Percentiles rank a stretch among this genome's conserved stretches.
Evolutionary conservation across 768 basidiomycete species (phyloP).

Genomic region (Paxillus ammoniavirescens): DNA sequence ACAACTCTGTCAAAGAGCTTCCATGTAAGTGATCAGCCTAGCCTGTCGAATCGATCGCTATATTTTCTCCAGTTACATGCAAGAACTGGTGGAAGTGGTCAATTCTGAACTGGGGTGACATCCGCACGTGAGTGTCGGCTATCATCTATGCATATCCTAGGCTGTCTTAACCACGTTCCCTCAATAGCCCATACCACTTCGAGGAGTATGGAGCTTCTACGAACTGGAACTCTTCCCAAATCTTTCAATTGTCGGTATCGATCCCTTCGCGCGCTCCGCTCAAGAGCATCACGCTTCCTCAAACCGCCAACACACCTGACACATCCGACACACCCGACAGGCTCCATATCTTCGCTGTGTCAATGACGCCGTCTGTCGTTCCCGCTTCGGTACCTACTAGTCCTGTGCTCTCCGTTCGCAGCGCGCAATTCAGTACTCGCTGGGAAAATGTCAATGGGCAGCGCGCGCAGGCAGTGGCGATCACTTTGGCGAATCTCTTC

Average conservation of each 20-base stretch:
- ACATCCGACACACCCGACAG: constrained; percentile 32
- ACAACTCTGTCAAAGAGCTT: constrained; percentile 34
- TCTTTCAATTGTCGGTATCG: constrained; percentile 46
- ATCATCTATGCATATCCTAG: neutral
- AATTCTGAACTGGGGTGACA: constrained; percentile 40
- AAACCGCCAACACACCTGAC: constrained; percentile 18
- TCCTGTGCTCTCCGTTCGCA: constrained; percentile 39
- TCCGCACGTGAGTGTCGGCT: constrained; percentile 36
- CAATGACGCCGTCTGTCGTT: constrained; percentile 35
- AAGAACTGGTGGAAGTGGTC: constrained; percentile 47
- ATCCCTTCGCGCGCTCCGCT: constrained; percentile 40
- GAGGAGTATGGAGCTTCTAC: constrained; percentile 31
- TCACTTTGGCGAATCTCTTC: constrained; percentile 51
- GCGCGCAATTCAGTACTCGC: constrained; percentile 43
- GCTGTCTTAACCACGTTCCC: neutral
- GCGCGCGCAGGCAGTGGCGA: constrained; percentile 47
- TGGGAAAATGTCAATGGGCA: constrained; percentile 40
- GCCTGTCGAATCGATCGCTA: neutral
- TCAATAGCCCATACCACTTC: constrained; percentile 45
- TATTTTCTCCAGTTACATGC: constrained; percentile 35
- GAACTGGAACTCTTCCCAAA: constrained; percentile 43
- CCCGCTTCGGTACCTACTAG: constrained; percentile 20
- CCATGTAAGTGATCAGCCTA: constrained; percentile 27
- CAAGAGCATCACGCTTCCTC: constrained; percentile 44
- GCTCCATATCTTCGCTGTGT: constrained; percentile 47